A percentile compares a stretch with the other conserved stretches of the same genome.
Evolutionary conservation across 768 basidiomycete species (phyloP).

Genomic region (Psilocybe cyanescens): DNA sequence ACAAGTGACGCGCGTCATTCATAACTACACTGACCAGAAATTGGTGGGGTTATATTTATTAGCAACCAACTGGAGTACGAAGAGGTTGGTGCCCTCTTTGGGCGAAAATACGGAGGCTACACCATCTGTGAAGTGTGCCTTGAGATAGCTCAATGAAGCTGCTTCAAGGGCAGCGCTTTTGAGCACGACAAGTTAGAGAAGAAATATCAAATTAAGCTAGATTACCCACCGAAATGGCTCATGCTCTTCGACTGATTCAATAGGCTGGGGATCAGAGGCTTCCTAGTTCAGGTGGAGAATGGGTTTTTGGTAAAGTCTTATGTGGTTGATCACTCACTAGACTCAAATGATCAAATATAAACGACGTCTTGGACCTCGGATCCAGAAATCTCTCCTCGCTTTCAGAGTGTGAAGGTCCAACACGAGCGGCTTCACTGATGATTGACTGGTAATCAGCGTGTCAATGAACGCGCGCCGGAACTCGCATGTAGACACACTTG

Average conservation of each 20-base stretch:
- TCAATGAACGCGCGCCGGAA: constrained; percentile 15
- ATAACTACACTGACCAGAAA: constrained; percentile 68
- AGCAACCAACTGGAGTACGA: constrained; percentile 83
- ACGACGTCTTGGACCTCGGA: constrained; percentile 77
- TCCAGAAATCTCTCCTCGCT: constrained; percentile 80
- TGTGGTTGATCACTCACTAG: constrained; percentile 51
- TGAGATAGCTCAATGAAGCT: constrained; percentile 67
- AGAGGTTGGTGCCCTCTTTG: constrained; percentile 46
- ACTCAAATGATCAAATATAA: constrained; percentile 83
- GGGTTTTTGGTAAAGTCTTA: background rate
- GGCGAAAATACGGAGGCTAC: constrained; percentile 73
- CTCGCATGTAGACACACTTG: constrained; percentile 53
- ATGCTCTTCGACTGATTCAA: constrained; percentile 62
- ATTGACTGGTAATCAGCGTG: constrained; percentile 61
- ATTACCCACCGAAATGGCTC: constrained; percentile 76
- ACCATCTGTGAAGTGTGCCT: constrained; percentile 84
- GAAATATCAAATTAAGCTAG: background rate
- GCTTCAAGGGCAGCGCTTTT: constrained; percentile 72
- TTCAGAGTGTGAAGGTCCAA: constrained; percentile 39
- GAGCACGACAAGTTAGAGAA: constrained; percentile 1
- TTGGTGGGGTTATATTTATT: constrained; percentile 95
- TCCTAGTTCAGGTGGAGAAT: constrained; percentile 49
- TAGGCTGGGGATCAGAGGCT: constrained; percentile 70
- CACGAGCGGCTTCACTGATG: constrained; percentile 72
- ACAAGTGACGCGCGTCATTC: constrained; percentile 30